Conservation (phyloP, 1,284 basidiomycete species). For the Cryptococcus sp. region DNA sequence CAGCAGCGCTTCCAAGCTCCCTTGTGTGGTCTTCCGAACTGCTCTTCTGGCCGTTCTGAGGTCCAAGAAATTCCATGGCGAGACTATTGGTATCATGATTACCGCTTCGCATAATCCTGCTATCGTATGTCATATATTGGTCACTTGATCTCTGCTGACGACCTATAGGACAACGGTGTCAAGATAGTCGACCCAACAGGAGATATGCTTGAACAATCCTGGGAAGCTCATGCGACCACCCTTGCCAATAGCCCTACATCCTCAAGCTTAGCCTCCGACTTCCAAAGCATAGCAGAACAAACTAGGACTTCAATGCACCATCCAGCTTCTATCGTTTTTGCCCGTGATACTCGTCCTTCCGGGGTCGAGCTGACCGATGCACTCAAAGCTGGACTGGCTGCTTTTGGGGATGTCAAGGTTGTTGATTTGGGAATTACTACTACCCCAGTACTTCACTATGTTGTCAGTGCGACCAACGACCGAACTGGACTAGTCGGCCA, state of each 20-base stretch:
- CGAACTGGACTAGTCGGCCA: slow-evolving; percentile 68
- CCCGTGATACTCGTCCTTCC: slow-evolving; percentile 87
- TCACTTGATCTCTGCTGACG: slow-evolving; percentile 3
- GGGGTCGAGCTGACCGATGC: slow-evolving; percentile 76
- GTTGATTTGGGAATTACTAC: slow-evolving; percentile 69
- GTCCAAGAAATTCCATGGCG: slow-evolving; percentile 84
- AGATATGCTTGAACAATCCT: slow-evolving; percentile 97
- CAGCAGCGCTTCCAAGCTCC: slow-evolving; percentile 69
- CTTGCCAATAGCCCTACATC: slow-evolving; percentile 82
- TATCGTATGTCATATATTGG: slow-evolving; percentile 63
- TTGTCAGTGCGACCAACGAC: slow-evolving; percentile 80
- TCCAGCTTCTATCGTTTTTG: slow-evolving; percentile 81
- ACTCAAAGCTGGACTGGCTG: slow-evolving; percentile 75
- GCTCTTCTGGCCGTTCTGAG: slow-evolving; percentile 85
- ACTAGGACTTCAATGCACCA: slow-evolving; percentile 73
- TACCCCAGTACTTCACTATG: slow-evolving; percentile 93
- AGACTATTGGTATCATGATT: slow-evolving; percentile 95
- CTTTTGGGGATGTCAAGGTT: slow-evolving; percentile 51
- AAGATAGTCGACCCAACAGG: slow-evolving; percentile 96
- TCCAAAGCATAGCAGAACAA: slow-evolving; percentile 62
- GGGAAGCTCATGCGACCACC: slow-evolving; percentile 84
- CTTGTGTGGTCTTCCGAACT: slow-evolving; percentile 88
- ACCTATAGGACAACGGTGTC: slow-evolving; percentile 86
- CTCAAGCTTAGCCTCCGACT: slow-evolving; percentile 64
- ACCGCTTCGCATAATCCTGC: slow-evolving; percentile 99